These are phyloP conservation scores for Chrysoporthe puriensis DNA, from an alignment of 2,329 filamentous ascomycete species.

Conservation along the genomic window DNA sequence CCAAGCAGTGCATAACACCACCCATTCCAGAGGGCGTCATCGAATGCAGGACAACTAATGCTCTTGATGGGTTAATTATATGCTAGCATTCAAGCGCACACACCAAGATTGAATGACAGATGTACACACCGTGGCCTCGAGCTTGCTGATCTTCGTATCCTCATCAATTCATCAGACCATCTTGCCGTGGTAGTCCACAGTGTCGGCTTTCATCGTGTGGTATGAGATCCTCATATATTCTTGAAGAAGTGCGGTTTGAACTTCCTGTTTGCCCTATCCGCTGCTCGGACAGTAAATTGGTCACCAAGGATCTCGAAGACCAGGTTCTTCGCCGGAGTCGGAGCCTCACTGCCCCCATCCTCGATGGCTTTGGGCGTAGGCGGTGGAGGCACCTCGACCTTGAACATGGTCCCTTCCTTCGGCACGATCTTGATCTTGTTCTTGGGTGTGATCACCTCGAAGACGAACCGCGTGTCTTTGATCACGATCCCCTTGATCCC, in stretches of 20 bases:
- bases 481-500: constrained; percentile 86
- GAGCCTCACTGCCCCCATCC: constrained; percentile 31
- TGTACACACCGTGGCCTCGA: neutral
- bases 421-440: constrained; percentile 78
- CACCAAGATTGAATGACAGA: too few species aligned
- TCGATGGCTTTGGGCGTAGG: constrained; percentile 31
- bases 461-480: constrained; percentile 82
- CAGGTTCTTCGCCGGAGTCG: constrained; percentile 43
- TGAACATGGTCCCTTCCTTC: constrained; percentile 88
- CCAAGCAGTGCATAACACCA: too few species aligned
- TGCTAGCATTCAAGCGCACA: too few species aligned
- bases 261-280: constrained; percentile 87
- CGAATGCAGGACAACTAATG: neutral
- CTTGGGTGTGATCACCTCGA: constrained; percentile 78
- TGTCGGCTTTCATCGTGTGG: neutral
- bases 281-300: constrained; percentile 80
- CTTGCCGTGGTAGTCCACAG: neutral
- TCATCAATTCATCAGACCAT: neutral
- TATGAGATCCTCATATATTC: constrained; percentile 60
- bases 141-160: neutral
- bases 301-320: constrained; percentile 86
- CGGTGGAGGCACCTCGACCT: constrained; percentile 67
- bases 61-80: neutral
- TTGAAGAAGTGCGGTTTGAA: constrained; percentile 84
- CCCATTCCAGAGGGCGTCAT: neutral